Evolutionary conservation across 371 early-diverging fungal genomes (phyloP), one percentile per base, ranked within the genome.

Genomic region (Circinella umbellata): DNA sequence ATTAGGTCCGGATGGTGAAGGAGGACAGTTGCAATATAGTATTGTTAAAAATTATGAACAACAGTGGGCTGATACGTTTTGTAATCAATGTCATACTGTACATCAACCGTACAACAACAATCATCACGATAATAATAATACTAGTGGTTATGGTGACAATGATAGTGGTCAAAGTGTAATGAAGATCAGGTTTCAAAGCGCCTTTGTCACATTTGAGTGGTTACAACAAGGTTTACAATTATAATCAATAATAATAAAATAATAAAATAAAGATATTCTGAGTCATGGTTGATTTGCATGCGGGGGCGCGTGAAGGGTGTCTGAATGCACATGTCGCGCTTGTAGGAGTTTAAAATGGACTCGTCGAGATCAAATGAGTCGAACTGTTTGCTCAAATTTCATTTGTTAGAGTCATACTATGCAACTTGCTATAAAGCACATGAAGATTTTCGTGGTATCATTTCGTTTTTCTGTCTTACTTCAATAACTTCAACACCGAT

Each of bases 351-450:
- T 67, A 18, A 67, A 67, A 53, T 46, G 36, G 20, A 67, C 47
- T 20, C n/a, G 36, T 64, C 20, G 3, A 57, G 57, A 57, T 57
- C 57, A 57, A 57, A 57, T 57, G 57, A 51, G 54, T 64, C 60
- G 61, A 34, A 53, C 42, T 51, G 51, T 37, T 48, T 63, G 69
- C 69, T 62, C 39, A 47, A 38, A 18, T 60, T 64, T 64, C 65
- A 70, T 70, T 70, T 70, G 70, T 49, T 63, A 49, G 65, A 64
- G 65, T 39, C 68, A 54, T 61, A 64, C 70, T 39, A 42, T 61
- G 65, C 65, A 63, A 67, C 60, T 14, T 42, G 63, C 20, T 49
- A 64, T 69, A 69, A 69, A 69, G 63, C 69, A 69, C 62, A 63
- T 69, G 69, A 67, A 67, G 46, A 42, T 60, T 61, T 61, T 48